Conservation (phyloP, 495 filamentous ascomycete species). For the Podospora pseudoanserina region DNA sequence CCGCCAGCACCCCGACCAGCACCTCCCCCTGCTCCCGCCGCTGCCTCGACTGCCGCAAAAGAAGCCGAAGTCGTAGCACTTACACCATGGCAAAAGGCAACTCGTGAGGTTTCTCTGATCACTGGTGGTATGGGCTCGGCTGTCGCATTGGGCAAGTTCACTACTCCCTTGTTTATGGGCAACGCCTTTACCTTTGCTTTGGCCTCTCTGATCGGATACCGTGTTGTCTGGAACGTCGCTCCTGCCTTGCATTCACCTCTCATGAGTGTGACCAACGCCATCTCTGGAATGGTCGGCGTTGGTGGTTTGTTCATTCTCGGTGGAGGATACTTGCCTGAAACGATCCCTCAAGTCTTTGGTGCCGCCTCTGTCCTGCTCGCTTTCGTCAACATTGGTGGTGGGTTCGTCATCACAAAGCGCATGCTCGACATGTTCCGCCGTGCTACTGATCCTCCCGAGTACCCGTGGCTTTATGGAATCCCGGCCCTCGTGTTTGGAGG, state of each 20-base stretch:
- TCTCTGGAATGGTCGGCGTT: constrained; percentile 80
- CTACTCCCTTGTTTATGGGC: constrained; percentile 74
- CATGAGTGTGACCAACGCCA: constrained; percentile 85
- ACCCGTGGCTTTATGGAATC: constrained; percentile 76
- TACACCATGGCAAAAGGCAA: constrained; percentile 72
- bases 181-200: constrained; percentile 77
- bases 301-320: constrained; percentile 81
- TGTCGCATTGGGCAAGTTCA: constrained; percentile 69
- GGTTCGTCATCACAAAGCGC: constrained; percentile 79
- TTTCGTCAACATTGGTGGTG: constrained; percentile 77
- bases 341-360: constrained; percentile 70
- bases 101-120: constrained; percentile 64
- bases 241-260: constrained; percentile 76
- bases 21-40: constrained; percentile 60
- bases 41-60: constrained; percentile 48
- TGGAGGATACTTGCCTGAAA: constrained; percentile 66
- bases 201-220: constrained; percentile 74
- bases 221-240: constrained; percentile 73
- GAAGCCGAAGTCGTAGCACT: constrained; percentile 58
- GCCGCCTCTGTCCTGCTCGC: constrained; percentile 74
- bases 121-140: constrained; percentile 70
- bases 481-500: constrained; percentile 70
- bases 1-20: constrained; percentile 67
- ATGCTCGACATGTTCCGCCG: constrained; percentile 92
- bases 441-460: constrained; percentile 75